Base-by-base conservation (phyloP, 768 basidiomycete species). In the Leccinum aurantiacum region DNA sequence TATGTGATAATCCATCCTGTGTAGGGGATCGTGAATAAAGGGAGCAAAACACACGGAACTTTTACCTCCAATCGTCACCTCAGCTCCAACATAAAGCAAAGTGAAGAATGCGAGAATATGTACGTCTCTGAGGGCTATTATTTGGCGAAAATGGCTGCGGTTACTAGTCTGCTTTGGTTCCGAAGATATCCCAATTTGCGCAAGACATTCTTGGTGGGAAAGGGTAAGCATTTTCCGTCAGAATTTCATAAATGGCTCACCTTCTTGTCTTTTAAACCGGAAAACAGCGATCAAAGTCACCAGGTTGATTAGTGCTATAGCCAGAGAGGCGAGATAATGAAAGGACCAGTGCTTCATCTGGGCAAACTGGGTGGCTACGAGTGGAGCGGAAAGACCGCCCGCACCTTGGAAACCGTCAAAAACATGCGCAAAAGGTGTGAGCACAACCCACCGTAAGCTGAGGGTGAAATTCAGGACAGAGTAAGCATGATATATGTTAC, bases 1-100 rank as follows among this genome's bases (percentile, higher is more conserved):
- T 78, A 88, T 0, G 87, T 86, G 6, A 87, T 86, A 47, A 87
- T 87, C 88, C 88, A 89, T 7, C 87, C 86, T 84, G 25, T 13
- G 7, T 3, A 33, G 4, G 6, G 35, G 17, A 35, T 35, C 6
- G 17, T 53, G 31, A 58, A 48, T 49, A 46, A 56, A 7, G 7
- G 19, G 15, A 13, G n/a, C 29, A 24, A 19, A 29, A 50, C 33
- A 14, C 14, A 56, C n/a, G 19, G 13, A 41, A 17, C 33, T 10
- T 56, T 53, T 60, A 79, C 81, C 79, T 67, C 82, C 82, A 13
- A 80, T 69, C 1, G 82, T 80, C 19, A 83, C 83, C 58, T 83
- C 82, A 19, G 77, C 74, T n/a, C 82, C 83, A 48, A 81, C 79
- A 61, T 84, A 83, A 11, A 81, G 65, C 6, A 81, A 59, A 9